Evolutionary conservation across 441 rosid species (phyloP).

Genomic region (Euphorbia celastroides): DNA sequence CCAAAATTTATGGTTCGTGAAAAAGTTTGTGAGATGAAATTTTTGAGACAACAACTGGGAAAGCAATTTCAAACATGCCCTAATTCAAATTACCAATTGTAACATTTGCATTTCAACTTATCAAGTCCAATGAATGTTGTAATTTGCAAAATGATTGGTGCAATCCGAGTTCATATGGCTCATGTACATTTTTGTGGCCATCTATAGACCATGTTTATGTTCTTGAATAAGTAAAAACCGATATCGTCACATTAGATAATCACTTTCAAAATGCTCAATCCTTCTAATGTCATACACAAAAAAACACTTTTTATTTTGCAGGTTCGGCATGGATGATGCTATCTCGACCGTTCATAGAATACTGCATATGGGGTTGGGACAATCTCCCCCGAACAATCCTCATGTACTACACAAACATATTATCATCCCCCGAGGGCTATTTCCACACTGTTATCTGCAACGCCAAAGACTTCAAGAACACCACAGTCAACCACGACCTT

Average conservation of each 20-base stretch:
- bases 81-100: neutral
- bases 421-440: slow-evolving; percentile 82
- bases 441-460: slow-evolving; percentile 87
- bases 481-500: slow-evolving; percentile 70
- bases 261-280: too few species aligned
- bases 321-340: slow-evolving; percentile 95
- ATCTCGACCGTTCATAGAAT: slow-evolving; percentile 68
- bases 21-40: too few species aligned
- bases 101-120: neutral
- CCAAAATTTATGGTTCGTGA: too few species aligned
- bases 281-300: too few species aligned
- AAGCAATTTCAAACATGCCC: too few species aligned
- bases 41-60: too few species aligned
- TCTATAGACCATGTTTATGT: neutral
- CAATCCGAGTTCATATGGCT: neutral
- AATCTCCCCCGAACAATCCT: slow-evolving; percentile 66
- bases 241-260: too few species aligned
- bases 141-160: neutral
- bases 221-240: too few species aligned
- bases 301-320: slow-evolving; percentile 16
- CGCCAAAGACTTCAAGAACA: slow-evolving; percentile 53
- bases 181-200: neutral
- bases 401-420: slow-evolving; percentile 79
- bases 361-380: slow-evolving; percentile 77
- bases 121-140: neutral